Percentiles rank a stretch among this genome's conserved stretches.
These are phyloP conservation scores for Scedosporium boydii DNA, from an alignment of 2,329 filamentous ascomycete genomes.

Conservation along the genomic window DNA sequence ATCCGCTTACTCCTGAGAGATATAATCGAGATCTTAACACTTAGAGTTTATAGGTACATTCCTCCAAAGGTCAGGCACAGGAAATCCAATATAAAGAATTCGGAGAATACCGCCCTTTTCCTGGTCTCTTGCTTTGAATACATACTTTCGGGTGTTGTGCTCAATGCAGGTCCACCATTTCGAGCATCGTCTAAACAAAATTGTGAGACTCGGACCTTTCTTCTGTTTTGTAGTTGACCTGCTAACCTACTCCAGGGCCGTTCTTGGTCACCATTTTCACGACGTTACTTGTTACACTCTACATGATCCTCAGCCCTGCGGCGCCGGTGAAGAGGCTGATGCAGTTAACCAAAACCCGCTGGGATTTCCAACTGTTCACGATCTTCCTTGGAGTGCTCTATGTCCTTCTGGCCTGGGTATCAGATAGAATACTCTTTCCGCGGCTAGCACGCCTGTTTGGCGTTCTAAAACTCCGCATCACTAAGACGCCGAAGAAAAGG, in stretches of 20 bases:
- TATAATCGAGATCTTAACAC: neutral
- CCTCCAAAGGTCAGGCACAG: conserved; percentile 69
- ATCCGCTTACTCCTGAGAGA: neutral
- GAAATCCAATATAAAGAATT: conserved; percentile 80
- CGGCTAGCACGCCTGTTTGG: conserved; percentile 60
- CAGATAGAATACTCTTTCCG: conserved; percentile 64
- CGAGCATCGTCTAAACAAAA: conserved; percentile 72
- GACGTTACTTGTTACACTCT: conserved; percentile 57
- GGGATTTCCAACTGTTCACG: conserved; percentile 63
- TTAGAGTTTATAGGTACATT: conserved; percentile 47
- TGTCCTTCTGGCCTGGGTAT: conserved; percentile 58
- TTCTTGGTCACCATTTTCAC: conserved; percentile 70
- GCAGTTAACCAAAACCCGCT: conserved; percentile 73
- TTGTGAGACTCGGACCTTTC: conserved; percentile 39
- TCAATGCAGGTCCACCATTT: conserved; percentile 89
- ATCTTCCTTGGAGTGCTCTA: conserved; percentile 60
- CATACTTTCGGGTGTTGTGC: conserved; percentile 77
- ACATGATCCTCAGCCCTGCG: conserved; percentile 73
- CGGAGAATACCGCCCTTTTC: conserved; percentile 87
- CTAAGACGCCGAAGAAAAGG: conserved; percentile 59
- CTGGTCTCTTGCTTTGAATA: conserved; percentile 90
- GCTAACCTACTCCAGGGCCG: conserved; percentile 46
- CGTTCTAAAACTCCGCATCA: conserved; percentile 44
- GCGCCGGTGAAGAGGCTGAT: conserved; percentile 63
- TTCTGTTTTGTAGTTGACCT: neutral